These are phyloP conservation scores for Boletus barrowsii DNA, from an alignment of 768 basidiomycete species.

Conservation along the genomic window DNA sequence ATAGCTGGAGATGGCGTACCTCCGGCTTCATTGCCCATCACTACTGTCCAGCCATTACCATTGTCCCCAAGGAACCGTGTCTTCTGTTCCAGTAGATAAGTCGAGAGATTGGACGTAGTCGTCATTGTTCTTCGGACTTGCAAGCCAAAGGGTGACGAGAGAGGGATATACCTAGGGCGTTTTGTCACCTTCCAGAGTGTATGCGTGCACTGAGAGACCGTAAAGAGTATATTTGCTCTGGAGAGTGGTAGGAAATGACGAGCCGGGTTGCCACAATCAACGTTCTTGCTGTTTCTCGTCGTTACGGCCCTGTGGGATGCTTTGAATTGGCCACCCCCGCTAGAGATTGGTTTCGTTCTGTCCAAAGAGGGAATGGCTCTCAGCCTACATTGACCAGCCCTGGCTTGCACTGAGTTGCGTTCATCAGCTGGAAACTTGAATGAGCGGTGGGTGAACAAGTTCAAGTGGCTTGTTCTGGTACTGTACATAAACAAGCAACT, in stretches of 20 bases:
- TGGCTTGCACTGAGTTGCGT: not conserved
- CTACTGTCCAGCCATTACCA: slow-evolving; percentile 71
- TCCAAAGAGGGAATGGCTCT: not conserved
- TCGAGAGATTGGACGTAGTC: slow-evolving; percentile 27
- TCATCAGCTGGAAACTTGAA: not conserved
- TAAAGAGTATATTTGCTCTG: not conserved
- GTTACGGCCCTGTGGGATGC: not conserved
- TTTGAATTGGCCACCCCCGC: not conserved
- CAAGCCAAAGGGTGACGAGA: not conserved
- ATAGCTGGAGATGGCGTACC: slow-evolving; percentile 44
- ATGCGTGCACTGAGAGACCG: not conserved
- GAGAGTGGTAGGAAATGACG: not conserved
- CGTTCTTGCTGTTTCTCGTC: not conserved
- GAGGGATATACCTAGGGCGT: not conserved
- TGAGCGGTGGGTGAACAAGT: not conserved
- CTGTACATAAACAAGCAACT: slow-evolving; percentile 7
- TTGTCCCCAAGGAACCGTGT: slow-evolving; percentile 58
- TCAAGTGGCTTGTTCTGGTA: not conserved
- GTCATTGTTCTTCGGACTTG: slow-evolving; percentile 19
- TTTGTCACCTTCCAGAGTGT: not conserved
- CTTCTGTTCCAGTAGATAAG: slow-evolving; percentile 50
- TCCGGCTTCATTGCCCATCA: slow-evolving; percentile 96
- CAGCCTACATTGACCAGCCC: not conserved
- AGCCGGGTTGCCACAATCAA: not conserved
- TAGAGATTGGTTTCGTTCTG: not conserved